Evolutionary conservation across 208 protist genomes (phyloP), one percentile per base, ranked within the genome.

Genomic region (Blastocrithidia nonstop): DNA sequence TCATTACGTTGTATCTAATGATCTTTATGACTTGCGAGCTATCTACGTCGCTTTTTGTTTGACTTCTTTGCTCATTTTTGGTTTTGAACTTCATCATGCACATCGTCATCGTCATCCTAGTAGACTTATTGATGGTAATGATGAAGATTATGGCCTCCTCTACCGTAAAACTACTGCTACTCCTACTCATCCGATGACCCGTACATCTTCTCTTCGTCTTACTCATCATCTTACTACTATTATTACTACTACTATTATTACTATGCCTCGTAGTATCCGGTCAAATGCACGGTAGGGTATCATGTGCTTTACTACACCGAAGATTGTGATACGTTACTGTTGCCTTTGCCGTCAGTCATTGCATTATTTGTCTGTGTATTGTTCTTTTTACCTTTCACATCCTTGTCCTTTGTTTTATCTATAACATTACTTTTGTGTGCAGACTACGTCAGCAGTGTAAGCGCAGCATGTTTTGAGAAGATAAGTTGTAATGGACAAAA

Each of bases 211-310:
- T 64, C 48, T n/a, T 53, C 64, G 1, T 49, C 41, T 17, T 52
- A 45, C 16, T 45, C 49, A 21, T 61, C 52, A 22, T 61, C 49
- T 16, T 46, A 40, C 24, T 57, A 41, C 54, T 22, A 48, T 6
- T 64, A 57, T 4, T 69, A 47, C 24, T 61, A 61, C 46, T 57
- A 54, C n/a, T 50, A 53, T 9, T 68, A 59, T 24, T 74, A 66
- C 8, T 63, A 61, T 37, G 44, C 47, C 64, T 88, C 78, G 42
- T 69, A 88, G 57, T 88, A 88, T 1, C 78, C 78, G 1, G 70
- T 88, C 7, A 88, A 54, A 31, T 88, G 78, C 25, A 88, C 61
- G n/a, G 61, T 65, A 11, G 69, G 74, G 24, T 58, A 68, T 6
- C 20, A 53, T 4, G 40, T 49, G 5, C 33, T 9, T n/a, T 37